Percentiles rank a stretch among this genome's conserved stretches.
These are phyloP conservation scores for Trebouxia sp. DNA, from an alignment of 139 green algal species.

Conservation along the genomic window DNA sequence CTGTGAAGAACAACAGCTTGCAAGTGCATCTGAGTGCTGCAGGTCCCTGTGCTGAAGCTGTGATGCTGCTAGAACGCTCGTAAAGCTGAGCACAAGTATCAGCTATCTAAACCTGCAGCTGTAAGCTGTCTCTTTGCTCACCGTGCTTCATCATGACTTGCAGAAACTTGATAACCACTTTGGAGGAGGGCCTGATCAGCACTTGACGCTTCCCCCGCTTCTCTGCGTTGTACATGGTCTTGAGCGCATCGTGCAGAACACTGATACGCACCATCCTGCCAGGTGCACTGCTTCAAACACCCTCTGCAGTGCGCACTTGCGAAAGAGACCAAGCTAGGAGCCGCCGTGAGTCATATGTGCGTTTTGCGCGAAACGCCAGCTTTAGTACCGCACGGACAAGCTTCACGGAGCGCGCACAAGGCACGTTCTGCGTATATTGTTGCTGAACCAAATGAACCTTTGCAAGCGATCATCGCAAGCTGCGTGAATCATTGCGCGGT, in stretches of 20 bases:
- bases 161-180: slow-evolving; percentile 99
- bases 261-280: slow-evolving; percentile 92
- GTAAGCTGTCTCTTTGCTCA: slow-evolving; percentile 38
- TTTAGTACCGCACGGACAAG: not conserved
- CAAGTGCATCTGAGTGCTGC: too few species aligned
- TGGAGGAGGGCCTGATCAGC: slow-evolving; percentile 93
- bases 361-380: not conserved
- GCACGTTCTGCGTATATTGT: not conserved
- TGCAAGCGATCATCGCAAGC: too few species aligned
- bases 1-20: too few species aligned
- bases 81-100: too few species aligned
- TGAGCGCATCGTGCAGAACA: slow-evolving; percentile 96
- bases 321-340: slow-evolving; percentile 16
- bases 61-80: too few species aligned
- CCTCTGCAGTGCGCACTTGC: slow-evolving; percentile 3
- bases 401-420: not conserved
- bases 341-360: slow-evolving; percentile 16
- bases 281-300: not conserved
- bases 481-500: too few species aligned
- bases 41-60: too few species aligned
- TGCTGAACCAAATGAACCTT: not conserved
- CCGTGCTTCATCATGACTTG: slow-evolving; percentile 93
- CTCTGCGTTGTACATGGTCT: slow-evolving; percentile 99
- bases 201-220: slow-evolving; percentile 97
- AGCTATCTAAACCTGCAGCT: too few species aligned